Base-by-base conservation (phyloP, 1,139 yeast genomes). In the Pichia sp. region DNA sequence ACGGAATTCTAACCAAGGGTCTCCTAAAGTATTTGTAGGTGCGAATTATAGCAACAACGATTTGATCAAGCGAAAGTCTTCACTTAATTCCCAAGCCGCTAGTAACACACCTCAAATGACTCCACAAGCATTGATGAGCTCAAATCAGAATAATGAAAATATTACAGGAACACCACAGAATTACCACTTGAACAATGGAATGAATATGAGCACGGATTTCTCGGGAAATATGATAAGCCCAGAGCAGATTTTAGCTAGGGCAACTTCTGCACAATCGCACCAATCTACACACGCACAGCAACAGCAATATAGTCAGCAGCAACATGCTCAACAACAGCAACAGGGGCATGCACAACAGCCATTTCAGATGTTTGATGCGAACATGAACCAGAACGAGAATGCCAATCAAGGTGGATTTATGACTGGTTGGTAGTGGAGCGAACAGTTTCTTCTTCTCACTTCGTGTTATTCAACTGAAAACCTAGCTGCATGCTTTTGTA, bases 231-330 rank as follows among this genome's bases (percentile, higher is more conserved):
- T 50, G 29, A 32, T 53, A 25, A 50, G 53, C 23, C 58, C 58
- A 6, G 59, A 54, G 31, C 57, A 54, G 36, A 53, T 54, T 13
- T 42, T 54, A 18, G 56, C 58, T 8, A 45, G 54, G 30, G 56
- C 51, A 21, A 38, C 42, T 14, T 22, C 30, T 5, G 11, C 10
- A 12, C 32, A 29, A 29, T n/a, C 26, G 11, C 32, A 29, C 21
- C 32, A 29, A 22, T 20, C 17, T 9, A 6, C 19, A 22, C 20
- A 14, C 15, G 22, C 18, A 6, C 31, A 10, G 19, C 20, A 17
- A 29, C 20, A n/a, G 19, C 26, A 26, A 26, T 30, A 27, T 11
- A 33, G 29, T 14, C 22, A 15, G 5, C 37, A 25, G 13, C 28
- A 27, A 12, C 34, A 30, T 6, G 25, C 12, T 18, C 26, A 24